Evolutionary conservation across 495 filamentous ascomycete species (phyloP), one percentile per base, ranked within the genome.

Genomic region (Achaetomiella virescens): DNA sequence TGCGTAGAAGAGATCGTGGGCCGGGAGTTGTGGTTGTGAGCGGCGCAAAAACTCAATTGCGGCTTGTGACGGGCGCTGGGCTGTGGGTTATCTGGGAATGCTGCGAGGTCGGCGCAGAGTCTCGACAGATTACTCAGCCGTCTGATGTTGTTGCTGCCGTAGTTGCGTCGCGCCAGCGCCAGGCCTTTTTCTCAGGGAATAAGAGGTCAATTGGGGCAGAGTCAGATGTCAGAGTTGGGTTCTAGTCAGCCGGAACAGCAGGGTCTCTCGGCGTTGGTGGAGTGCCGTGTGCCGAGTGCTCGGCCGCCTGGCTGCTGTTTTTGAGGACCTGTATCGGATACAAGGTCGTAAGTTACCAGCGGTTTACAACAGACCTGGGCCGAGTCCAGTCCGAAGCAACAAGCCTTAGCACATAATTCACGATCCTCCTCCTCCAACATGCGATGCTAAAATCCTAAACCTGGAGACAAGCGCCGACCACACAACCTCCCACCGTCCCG

Each of bases 201-300:
- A 18, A 24, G 22, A 15, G 8, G 10, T 7, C 15, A 51, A 50
- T 14, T 17, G 37, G 8, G n/a, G 43, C 14, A 35, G 49, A 55
- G 45, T 59, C 46, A 45, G 36, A 31, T 50, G 50, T 51, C 42
- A 49, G 21, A 40, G 42, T 29, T 24, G 40, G 36, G 37, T 22
- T 18, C 24, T n/a, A 46, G 51, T 45, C 58, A 43, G 47, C 17
- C 42, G 37, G 25, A 48, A 38, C 31, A 37, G 37, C 7, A 31
- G 52, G 41, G 12, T 10, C 10, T 2, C 27, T 59, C 47, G 57
- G 50, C 17, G 27, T 37, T 43, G 29, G 57, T 43, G 51, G 50
- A 37, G 45, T 55, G 17, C 22, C n/a, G 27, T n/a, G 31, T 54
- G 57, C 57, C 57, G 57, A 59, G 37, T 18, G 18, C 57, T 59